Base-by-base conservation (phyloP, 352 stramenopile genomes). In the Phytophthora foliorum region DNA sequence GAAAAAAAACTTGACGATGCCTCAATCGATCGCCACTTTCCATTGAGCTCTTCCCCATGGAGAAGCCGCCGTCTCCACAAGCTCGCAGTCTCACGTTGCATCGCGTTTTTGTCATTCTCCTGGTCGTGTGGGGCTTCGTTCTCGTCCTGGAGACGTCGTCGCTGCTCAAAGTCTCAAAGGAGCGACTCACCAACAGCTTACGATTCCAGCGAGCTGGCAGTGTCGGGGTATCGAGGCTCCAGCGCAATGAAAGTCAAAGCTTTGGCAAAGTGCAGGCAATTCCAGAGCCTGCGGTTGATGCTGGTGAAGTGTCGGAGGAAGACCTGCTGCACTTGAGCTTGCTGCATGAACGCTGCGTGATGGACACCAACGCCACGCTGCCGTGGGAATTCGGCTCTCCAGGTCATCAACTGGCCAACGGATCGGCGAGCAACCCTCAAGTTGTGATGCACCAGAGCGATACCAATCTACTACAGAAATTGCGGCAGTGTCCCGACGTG, bases 401-500 rank as follows among this genome's bases (percentile, higher is more conserved):
- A 39, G 69, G 63, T 13, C 57, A 77, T 55, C 69, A 77, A 55
- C 19, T 67, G 24, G 6, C 49, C 16, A 67, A 78, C 24, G 66
- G 34, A 8, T 46, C 66, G 25, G 56, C 57, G 6, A 67, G 57
- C 10, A 74, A 75, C 34, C 52, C 57, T 17, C 34, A 71, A 14
- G 57, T 57, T 34, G 31, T 80, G 3, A 77, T 80, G 25, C 24
- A 62, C 13, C 45, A 49, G 6, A n/a, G 57, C 24, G 67, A 83
- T 44, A 7, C 59, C 14, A 10, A 69, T 48, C 44, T 78, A 31
- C 46, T 86, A 21, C 50, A 75, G 22, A 68, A 77, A 42, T 38
- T 88, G 6, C 48, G 55, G 2, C 60, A 78, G 44, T 88, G 80
- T 21, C 74, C 78, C 9, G 72, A 82, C 16, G 57, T 88, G n/a